Percentiles rank a stretch among this genome's conserved stretches.
phyloP scores from a whole-genome alignment of 176 grass and related monocot species.

The Bromus sterilis region DNA sequence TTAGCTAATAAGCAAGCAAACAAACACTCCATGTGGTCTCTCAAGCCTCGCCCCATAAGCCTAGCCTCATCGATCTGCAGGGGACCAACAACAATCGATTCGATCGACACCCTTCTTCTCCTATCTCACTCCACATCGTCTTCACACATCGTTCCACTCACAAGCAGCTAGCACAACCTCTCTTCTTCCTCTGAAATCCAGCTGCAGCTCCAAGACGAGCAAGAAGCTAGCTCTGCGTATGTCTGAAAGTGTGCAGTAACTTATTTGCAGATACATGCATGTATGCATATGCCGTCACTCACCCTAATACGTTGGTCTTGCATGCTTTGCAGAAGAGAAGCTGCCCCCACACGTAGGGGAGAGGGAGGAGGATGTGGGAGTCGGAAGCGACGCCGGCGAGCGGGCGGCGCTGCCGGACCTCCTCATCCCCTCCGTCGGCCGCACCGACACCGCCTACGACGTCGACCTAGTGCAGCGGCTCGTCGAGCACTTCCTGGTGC shows the following conservation, averaged over 20 bases:
- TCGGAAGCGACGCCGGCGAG: slow-evolving; percentile 62
- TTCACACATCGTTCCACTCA: neutral
- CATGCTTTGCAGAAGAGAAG: neutral
- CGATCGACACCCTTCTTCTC: neutral
- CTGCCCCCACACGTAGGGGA: no score
- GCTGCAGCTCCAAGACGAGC: neutral
- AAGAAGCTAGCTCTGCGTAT: neutral
- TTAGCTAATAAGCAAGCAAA: slow-evolving; percentile 15
- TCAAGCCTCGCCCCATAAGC: slow-evolving; percentile 6
- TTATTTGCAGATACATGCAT: neutral
- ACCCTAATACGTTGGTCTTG: no score
- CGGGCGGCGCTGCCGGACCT: slow-evolving; percentile 51
- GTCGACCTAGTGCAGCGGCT: slow-evolving; percentile 89
- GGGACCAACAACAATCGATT: neutral
- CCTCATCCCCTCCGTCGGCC: slow-evolving; percentile 65
- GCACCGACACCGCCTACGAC: slow-evolving; percentile 71
- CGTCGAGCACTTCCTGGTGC: slow-evolving; percentile 90
- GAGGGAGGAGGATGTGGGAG: slow-evolving; percentile 64
- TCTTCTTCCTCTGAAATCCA: neutral
- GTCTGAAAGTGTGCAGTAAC: neutral
- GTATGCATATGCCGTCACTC: no score
- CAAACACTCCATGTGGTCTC: slow-evolving; percentile 41
- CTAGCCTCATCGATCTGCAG: slow-evolving; percentile 22
- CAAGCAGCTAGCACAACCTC: neutral
- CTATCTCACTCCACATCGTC: neutral